phyloP scores from a whole-genome alignment of 176 grass and related monocot genomes.

The Metroxylon sagu region DNA sequence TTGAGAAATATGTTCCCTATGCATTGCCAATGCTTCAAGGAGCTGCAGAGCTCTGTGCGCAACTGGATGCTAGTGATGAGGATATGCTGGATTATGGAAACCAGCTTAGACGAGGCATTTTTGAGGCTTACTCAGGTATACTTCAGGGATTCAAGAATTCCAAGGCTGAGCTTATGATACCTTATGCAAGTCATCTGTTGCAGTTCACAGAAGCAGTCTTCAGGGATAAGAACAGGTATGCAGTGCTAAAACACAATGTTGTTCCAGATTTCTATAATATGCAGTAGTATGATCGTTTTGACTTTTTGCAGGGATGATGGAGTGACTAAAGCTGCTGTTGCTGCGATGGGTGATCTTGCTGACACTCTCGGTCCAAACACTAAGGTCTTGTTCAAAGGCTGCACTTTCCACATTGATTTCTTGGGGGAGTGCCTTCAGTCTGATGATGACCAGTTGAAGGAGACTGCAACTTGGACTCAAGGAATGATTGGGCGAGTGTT shows the following conservation, averaged over 20 bases:
- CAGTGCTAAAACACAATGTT: slow-evolving; percentile 8
- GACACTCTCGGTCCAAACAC: slow-evolving; percentile 56
- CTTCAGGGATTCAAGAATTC: slow-evolving; percentile 75
- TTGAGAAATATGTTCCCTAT: slow-evolving; percentile 83
- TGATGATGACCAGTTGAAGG: slow-evolving; percentile 63
- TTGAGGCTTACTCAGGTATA: slow-evolving; percentile 91
- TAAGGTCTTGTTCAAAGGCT: slow-evolving; percentile 50
- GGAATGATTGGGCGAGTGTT: slow-evolving; percentile 63
- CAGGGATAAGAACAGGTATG: slow-evolving; percentile 56
- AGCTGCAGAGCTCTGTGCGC: slow-evolving; percentile 52
- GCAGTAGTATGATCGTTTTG: too few species aligned
- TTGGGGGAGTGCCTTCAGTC: slow-evolving; percentile 53
- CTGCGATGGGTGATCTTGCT: slow-evolving; percentile 69
- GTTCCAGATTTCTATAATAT: neutral
- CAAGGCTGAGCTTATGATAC: slow-evolving; percentile 67
- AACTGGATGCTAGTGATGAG: slow-evolving; percentile 61
- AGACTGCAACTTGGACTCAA: slow-evolving; percentile 54
- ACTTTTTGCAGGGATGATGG: slow-evolving; percentile 55
- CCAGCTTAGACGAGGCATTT: slow-evolving; percentile 69
- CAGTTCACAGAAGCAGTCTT: slow-evolving; percentile 71
- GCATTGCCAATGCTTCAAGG: slow-evolving; percentile 76
- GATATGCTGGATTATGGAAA: slow-evolving; percentile 82
- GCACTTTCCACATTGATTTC: slow-evolving; percentile 63
- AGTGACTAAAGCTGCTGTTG: slow-evolving; percentile 75
- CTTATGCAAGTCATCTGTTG: slow-evolving; percentile 57